Evolutionary conservation across 805 yeast species (phyloP).

Genomic region (Nakazawaea siamensis): DNA sequence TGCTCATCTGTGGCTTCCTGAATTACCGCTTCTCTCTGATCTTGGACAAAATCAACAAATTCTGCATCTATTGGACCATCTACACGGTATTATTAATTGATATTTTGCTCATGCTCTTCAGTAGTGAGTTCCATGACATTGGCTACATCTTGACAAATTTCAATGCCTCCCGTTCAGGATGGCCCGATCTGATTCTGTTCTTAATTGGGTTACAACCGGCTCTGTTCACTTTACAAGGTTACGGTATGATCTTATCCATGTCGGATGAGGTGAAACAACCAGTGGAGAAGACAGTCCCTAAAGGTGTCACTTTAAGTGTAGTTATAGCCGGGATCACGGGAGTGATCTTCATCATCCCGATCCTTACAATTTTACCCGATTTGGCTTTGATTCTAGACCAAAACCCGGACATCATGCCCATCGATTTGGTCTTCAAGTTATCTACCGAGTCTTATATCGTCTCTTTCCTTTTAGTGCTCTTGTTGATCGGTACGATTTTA

Average conservation of each 20-base stretch:
- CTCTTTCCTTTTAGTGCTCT: constrained; percentile 57
- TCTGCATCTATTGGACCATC: constrained; percentile 71
- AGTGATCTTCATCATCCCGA: constrained; percentile 61
- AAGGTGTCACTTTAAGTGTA: constrained; percentile 62
- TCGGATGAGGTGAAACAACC: constrained; percentile 77
- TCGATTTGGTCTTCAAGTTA: constrained; percentile 64
- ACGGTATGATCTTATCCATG: constrained; percentile 74
- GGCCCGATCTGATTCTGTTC: constrained; percentile 66
- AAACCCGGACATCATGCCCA: constrained; percentile 68
- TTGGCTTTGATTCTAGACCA: constrained; percentile 43
- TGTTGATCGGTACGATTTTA: constrained; percentile 60
- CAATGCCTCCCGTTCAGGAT: constrained; percentile 68
- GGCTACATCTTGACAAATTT: constrained; percentile 55
- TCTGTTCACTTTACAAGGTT: constrained; percentile 73
- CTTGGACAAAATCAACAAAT: constrained; percentile 55
- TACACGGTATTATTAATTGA: constrained; percentile 65
- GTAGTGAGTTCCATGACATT: constrained; percentile 48
- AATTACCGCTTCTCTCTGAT: constrained; percentile 53
- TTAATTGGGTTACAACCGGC: constrained; percentile 73
- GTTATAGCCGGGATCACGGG: constrained; percentile 62
- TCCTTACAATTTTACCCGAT: constrained; percentile 67
- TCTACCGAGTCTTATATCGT: constrained; percentile 63
- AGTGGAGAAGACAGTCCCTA: constrained; percentile 58
- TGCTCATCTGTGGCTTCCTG: constrained; percentile 51
- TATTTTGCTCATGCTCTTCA: constrained; percentile 49